Percentiles rank a stretch among this genome's conserved stretches.
phyloP scores from a whole-genome alignment of 1,284 basidiomycete species.

The Boletellus sp. region DNA sequence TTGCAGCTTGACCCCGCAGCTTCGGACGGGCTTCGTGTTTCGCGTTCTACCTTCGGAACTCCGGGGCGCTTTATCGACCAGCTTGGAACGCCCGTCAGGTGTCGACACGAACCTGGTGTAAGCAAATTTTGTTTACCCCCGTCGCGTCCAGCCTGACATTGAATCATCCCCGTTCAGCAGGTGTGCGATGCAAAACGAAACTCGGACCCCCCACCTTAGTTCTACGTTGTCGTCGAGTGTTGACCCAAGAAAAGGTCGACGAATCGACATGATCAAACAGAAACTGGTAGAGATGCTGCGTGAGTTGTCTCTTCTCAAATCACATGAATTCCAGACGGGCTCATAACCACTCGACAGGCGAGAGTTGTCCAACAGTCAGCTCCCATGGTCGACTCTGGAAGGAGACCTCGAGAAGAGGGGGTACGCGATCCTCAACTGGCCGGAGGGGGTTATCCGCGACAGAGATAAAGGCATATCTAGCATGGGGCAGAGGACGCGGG shows the following conservation, averaged over 20 bases:
- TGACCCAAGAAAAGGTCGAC: neutral
- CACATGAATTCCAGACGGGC: too few species aligned
- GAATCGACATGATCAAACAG: conserved; percentile 6
- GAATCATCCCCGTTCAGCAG: too few species aligned
- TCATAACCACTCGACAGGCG: neutral
- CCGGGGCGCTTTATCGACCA: too few species aligned
- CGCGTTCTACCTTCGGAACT: neutral
- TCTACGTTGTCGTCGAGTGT: neutral
- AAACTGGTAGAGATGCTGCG: conserved; percentile 15
- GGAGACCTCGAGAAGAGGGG: too few species aligned
- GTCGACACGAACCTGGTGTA: too few species aligned
- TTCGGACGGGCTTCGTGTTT: neutral
- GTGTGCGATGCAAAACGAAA: neutral
- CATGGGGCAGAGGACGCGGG: conserved; percentile 6
- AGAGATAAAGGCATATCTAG: conserved; percentile 9
- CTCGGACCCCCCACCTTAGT: neutral
- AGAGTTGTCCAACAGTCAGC: too few species aligned
- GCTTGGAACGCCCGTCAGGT: neutral
- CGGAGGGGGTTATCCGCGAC: neutral
- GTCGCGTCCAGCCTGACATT: too few species aligned
- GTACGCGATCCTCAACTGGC: too few species aligned
- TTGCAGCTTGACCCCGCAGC: neutral
- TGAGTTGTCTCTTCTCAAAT: conserved; percentile 1
- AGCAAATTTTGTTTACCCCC: too few species aligned
- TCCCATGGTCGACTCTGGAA: too few species aligned